phyloP scores from a whole-genome alignment of 805 yeast species.

The Alloascoidea hylecoeti region DNA sequence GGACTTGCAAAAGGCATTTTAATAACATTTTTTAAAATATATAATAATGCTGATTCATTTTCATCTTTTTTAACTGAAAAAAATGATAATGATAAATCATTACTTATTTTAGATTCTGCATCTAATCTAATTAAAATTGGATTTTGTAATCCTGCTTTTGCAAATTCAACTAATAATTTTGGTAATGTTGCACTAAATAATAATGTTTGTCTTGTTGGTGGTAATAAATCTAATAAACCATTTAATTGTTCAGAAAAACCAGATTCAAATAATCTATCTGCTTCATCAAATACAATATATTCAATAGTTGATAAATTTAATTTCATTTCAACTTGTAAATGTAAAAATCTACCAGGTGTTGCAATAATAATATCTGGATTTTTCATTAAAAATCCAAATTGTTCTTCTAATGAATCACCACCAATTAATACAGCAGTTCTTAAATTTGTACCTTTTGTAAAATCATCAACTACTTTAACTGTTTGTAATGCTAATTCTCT shows the following conservation, averaged over 20 bases:
- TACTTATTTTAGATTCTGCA: constrained; percentile 84
- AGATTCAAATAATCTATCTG: constrained; percentile 92
- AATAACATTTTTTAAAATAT: constrained; percentile 70
- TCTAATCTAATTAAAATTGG: constrained; percentile 90
- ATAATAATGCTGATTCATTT: constrained; percentile 76
- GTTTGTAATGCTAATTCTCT: constrained; percentile 96
- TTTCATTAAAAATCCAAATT: constrained; percentile 81
- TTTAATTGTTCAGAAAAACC: constrained; percentile 90
- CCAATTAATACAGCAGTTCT: constrained; percentile 78
- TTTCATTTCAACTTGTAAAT: constrained; percentile 90
- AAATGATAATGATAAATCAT: constrained; percentile 81
- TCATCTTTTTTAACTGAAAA: constrained; percentile 71
- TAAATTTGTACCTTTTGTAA: constrained; percentile 70
- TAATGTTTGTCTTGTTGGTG: constrained; percentile 73
- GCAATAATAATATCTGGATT: constrained; percentile 94
- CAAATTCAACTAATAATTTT: constrained; percentile 83
- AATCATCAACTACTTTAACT: constrained; percentile 75
- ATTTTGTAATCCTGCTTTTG: constrained; percentile 88
- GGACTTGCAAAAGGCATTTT: constrained; percentile 69
- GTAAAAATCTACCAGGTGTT: constrained; percentile 95
- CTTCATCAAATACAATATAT: constrained; percentile 92
- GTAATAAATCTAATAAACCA: constrained; percentile 75
- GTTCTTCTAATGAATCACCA: constrained; percentile 98
- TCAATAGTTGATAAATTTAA: constrained; percentile 73
- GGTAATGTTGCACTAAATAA: constrained; percentile 95